These are phyloP conservation scores for Aspergillus pseudoglaucus DNA, from an alignment of 2,329 filamentous ascomycete species.

Conservation along the genomic window DNA sequence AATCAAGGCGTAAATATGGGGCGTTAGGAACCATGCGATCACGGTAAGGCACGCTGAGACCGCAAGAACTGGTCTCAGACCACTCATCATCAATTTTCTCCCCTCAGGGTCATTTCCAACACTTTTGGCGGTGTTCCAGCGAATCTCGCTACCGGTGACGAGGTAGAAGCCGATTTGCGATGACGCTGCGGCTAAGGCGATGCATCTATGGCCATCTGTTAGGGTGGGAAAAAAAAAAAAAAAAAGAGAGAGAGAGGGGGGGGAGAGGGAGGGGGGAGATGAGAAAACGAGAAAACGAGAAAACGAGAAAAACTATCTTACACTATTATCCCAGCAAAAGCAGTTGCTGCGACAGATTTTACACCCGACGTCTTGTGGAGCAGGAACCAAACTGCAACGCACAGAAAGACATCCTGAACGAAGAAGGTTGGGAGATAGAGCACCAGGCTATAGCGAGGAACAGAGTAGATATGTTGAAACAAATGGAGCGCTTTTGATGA, in stretches of 20 bases:
- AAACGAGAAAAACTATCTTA: constrained; percentile 8
- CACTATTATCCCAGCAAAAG: constrained; percentile 14
- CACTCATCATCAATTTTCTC: constrained; percentile 24
- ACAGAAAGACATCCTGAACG: constrained; percentile 20
- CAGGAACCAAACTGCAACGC: constrained; percentile 14
- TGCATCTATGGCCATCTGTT: constrained; percentile 7
- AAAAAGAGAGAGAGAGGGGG: too few species aligned
- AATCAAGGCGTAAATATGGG: constrained; percentile 13
- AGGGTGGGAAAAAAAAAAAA: background rate
- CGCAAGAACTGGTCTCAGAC: constrained; percentile 20
- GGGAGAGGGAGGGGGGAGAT: too few species aligned
- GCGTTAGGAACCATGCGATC: constrained; percentile 15
- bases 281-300: too few species aligned
- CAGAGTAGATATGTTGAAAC: constrained; percentile 18
- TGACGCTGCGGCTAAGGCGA: constrained; percentile 17
- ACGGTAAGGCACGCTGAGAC: constrained; percentile 14
- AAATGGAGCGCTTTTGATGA: constrained; percentile 23
- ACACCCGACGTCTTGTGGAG: constrained; percentile 16
- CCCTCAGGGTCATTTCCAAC: constrained; percentile 24
- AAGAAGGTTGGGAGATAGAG: constrained; percentile 28
- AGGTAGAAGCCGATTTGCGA: constrained; percentile 27
- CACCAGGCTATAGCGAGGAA: constrained; percentile 14
- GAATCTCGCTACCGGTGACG: constrained; percentile 26
- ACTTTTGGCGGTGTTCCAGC: constrained; percentile 24
- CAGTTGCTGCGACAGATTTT: constrained; percentile 10